A percentile compares a stretch with the other conserved stretches of the same genome.
phyloP scores from a whole-genome alignment of 306 rosid species.

The Begonia peltatifolia region DNA sequence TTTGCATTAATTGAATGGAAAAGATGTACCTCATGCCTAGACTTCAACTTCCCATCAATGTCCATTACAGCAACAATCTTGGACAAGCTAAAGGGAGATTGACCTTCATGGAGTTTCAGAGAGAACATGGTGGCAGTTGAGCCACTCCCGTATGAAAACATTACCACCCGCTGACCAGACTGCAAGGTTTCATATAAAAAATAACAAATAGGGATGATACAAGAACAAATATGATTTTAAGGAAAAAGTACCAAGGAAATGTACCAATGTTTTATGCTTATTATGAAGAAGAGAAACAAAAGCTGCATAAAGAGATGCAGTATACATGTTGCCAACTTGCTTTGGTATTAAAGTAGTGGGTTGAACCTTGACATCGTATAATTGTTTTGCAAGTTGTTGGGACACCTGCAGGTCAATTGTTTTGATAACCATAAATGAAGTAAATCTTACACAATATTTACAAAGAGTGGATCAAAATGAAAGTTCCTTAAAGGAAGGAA shows the following conservation, averaged over 20 bases:
- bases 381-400: constrained; percentile 83
- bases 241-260: constrained; percentile 9
- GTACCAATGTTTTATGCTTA: constrained; percentile 61
- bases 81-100: constrained; percentile 69
- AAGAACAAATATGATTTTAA: background rate
- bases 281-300: constrained; percentile 82
- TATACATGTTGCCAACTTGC: constrained; percentile 98
- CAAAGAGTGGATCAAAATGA: too few relatives aligned
- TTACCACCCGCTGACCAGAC: constrained; percentile 57
- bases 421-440: too few relatives aligned
- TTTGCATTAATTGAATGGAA: too few relatives aligned
- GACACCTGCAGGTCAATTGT: constrained; percentile 30
- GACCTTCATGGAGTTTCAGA: constrained; percentile 36
- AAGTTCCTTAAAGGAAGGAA: too few relatives aligned
- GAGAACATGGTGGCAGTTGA: constrained; percentile 85
- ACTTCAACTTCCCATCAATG: constrained; percentile 66
- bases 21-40: constrained; percentile 75
- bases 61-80: constrained; percentile 67
- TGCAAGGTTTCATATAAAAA: constrained; percentile 25
- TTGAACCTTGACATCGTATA: constrained; percentile 69
- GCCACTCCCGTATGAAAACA: constrained; percentile 97
- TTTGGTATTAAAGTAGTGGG: constrained; percentile 88
- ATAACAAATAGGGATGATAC: background rate
- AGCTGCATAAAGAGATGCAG: constrained; percentile 98
- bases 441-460: too few relatives aligned